Evolutionary conservation across 2,329 filamentous ascomycete species (phyloP), one percentile per base, ranked within the genome.

Genomic region (Pestalotiopsis sp.): DNA sequence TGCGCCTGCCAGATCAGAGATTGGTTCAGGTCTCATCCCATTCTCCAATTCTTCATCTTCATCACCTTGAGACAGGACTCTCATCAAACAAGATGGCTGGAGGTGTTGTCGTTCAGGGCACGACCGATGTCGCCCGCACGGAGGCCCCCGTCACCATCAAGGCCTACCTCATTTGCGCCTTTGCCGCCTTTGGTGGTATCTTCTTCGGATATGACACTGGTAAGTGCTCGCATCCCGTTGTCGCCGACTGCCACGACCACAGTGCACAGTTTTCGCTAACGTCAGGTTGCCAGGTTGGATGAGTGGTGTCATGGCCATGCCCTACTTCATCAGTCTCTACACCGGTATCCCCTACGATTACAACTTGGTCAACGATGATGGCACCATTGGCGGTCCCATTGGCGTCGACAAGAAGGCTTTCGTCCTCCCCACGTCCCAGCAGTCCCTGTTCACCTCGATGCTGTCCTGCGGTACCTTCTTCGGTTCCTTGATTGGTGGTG

Each of bases 391-490:
- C 31, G 31, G 56, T 23, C 80, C 75, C 66, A 73, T 78, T 31
- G 73, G 70, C 25, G 70, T 72, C 27, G 1, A 4, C 61, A 73
- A 73, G 67, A 72, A 77, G 2, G 68, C 79, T 4, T 84, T 84
- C 71, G 78, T 80, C 23, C 72, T 89, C 25, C 80, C 83, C 4
- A 81, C 85, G 11, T 81, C 77, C 68, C 81, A 83, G 63, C 84
- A 87, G 73, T 90, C 89, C 23, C 83, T 92, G 65, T 91, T 91
- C 75, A 89, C 88, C 69, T 90, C 89, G 41, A 91, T 92, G 74
- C 84, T 92, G 52, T 92, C 90, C 20, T 85, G 83, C 72, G 84
- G 85, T 74, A 91, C 89, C 68, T 92, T 92, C 83, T 87, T 91
- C 68, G 86, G 90, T 72, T 86, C 90, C 56, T 77, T 92, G 67